A percentile compares a stretch with the other conserved stretches of the same genome.
Conservation (phyloP, 208 protist genomes). For the Trichomonas gallinae region DNA sequence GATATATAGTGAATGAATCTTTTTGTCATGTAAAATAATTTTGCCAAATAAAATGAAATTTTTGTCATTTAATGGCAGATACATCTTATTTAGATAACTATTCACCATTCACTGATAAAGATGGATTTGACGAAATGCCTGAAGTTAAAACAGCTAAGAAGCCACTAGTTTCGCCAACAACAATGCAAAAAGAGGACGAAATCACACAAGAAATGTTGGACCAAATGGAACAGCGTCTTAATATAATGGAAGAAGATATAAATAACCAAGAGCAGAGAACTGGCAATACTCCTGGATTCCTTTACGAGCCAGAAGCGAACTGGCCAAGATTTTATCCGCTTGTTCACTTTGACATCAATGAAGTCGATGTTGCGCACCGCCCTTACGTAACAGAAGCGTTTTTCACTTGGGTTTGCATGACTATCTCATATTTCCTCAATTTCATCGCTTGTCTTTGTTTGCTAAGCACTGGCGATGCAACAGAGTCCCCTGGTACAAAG, state of each 20-base stretch:
- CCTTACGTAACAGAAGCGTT: not conserved
- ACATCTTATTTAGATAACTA: not conserved
- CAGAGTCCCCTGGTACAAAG: not conserved
- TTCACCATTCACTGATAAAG: not conserved
- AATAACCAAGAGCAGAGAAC: not conserved
- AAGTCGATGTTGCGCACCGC: not conserved
- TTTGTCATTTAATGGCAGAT: too few relatives aligned
- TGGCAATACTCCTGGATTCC: too few relatives aligned
- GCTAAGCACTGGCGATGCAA: not conserved
- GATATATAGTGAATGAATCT: too few relatives aligned
- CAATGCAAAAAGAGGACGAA: not conserved
- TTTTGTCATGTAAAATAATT: too few relatives aligned
- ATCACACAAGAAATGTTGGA: not conserved
- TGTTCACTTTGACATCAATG: constrained; percentile 2
- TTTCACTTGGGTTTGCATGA: not conserved
- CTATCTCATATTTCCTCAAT: not conserved
- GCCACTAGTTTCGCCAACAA: not conserved
- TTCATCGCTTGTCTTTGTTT: not conserved
- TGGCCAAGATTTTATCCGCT: not conserved
- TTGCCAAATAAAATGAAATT: too few relatives aligned
- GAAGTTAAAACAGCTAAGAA: too few relatives aligned
- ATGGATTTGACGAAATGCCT: not conserved
- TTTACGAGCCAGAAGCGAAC: not conserved
- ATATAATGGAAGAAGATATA: not conserved
- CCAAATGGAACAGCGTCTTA: not conserved